Evolutionary conservation across 495 filamentous ascomycete species (phyloP), one percentile per base, ranked within the genome.

Genomic region (Neurospora sp.): DNA sequence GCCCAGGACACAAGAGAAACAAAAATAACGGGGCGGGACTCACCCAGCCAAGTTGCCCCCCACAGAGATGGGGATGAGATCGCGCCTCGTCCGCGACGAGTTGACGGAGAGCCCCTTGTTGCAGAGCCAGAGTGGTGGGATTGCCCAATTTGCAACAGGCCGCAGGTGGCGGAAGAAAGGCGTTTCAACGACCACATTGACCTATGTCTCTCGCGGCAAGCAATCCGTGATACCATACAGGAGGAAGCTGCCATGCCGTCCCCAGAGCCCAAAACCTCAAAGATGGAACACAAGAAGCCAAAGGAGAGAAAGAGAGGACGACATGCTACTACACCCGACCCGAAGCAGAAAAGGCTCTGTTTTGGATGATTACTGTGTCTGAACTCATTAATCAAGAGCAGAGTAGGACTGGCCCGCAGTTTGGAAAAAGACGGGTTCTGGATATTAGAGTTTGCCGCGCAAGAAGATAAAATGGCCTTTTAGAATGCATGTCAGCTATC

Each of bases 131-230:
- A 88, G 39, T 86, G 85, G 76, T 98, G 94, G 95, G 86, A 91
- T 27, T 98, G 96, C 80, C 96, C 96, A 0, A 93, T 98, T 44
- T 98, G 96, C 80, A 80, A 80, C 4, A 84, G 90, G 60, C 91
- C 92, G 0, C 93, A 97, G 77, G 73, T 84, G 5, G 90, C 94
- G 0, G 88, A 94, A 74, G 93, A 98, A 79, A 85, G 86, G 44
- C 81, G 79, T 7, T 98, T 99, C 82, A 99, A 99, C 76, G 90
- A 91, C 70, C 96, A 99, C 81, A 92, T 99, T 69, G 96, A 99
- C 79, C 90, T 93, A 27, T 99, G 96, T 82, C 87, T 99, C 9
- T 97, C 94, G 3, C 84, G 89, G 66, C 89, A 91, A 79, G 92
- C 93, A 0, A 99, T 99, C 75, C 91, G 90, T 54, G 93, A 97